Evolutionary conservation across 331 rosid species (phyloP), one percentile per base, ranked within the genome.

Genomic region (Malus hybrid): DNA sequence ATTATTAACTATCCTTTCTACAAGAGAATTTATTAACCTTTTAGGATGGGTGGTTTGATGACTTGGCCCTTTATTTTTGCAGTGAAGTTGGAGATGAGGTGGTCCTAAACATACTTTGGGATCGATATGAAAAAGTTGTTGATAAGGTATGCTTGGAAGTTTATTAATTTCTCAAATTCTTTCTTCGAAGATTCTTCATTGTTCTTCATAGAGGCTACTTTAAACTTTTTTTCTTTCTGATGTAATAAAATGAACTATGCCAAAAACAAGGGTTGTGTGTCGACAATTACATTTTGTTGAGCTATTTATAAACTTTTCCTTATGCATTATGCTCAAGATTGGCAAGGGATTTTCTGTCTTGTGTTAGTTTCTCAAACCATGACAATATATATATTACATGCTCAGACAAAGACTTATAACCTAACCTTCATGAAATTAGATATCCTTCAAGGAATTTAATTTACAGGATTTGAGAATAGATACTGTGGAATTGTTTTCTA

Each of bases 21-120:
- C 2, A 62, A 62, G 34, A 28, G 19, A 62, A 28, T 62, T 62
- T 28, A 26, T 26, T 26, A n/a, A 32, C 22, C 13, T 55, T 55
- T 33, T 44, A n/a, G 53, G 33, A 34, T 33, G 66, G 20, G 48
- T 14, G 16, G 34, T 16, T 36, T 72, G 56, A 72, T 22, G 26
- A 44, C 29, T 36, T 72, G 76, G 26, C 48, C 33, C 11, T 75
- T 44, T 32, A 71, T 75, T 46, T 60, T 82, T 24, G 74, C 85
- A 93, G 98, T 84, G 97, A 89, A 73, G 84, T 77, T 75, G 98
- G 97, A 29, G 93, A 93, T 28, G 98, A 93, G 86, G 98, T 89
- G 29, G 87, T 93, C 80, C 73, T 91, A 63, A 91, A 87, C 84
- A 80, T 89, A 78, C 94, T 91, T 44, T 90, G 97, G 95, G 90